These are phyloP conservation scores for Trichoderma erinaceum DNA, from an alignment of 495 filamentous ascomycete genomes.

Conservation along the genomic window DNA sequence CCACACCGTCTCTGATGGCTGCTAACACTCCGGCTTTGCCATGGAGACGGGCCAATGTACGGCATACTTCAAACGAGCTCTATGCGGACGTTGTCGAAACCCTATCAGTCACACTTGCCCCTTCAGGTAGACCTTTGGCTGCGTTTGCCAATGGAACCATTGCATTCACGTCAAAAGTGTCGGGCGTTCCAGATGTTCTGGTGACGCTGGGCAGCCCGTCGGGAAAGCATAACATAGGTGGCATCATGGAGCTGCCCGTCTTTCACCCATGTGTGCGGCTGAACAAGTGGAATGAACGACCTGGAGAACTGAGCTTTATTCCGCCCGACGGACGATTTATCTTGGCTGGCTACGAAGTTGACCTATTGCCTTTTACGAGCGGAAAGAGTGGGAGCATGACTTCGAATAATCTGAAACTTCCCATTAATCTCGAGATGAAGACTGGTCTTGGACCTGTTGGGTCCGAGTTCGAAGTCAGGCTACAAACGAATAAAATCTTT, in stretches of 20 bases:
- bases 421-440: conserved; percentile 72
- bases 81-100: conserved; percentile 96
- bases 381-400: conserved; percentile 35
- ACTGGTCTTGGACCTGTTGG: conserved; percentile 67
- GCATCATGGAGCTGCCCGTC: conserved; percentile 77
- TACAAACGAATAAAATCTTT: conserved; percentile 62
- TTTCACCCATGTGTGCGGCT: conserved; percentile 95
- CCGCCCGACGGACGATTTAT: conserved; percentile 95
- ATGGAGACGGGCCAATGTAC: conserved; percentile 87
- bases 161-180: conserved; percentile 90
- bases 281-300: conserved; percentile 74
- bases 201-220: conserved; percentile 73
- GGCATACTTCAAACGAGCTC: conserved; percentile 93
- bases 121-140: conserved; percentile 77
- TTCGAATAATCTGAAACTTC: conserved; percentile 64
- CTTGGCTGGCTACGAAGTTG: conserved; percentile 88
- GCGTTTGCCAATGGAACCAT: conserved; percentile 90
- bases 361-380: conserved; percentile 63
- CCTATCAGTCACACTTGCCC: conserved; percentile 77
- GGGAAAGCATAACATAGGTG: conserved; percentile 64
- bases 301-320: conserved; percentile 88
- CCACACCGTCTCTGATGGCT: conserved; percentile 30
- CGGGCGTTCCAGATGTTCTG: conserved; percentile 83
- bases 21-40: conserved; percentile 50
- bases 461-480: conserved; percentile 82